These are phyloP conservation scores for Chaetomiaceae sp. DNA, from an alignment of 2,329 filamentous ascomycete species.

Conservation along the genomic window DNA sequence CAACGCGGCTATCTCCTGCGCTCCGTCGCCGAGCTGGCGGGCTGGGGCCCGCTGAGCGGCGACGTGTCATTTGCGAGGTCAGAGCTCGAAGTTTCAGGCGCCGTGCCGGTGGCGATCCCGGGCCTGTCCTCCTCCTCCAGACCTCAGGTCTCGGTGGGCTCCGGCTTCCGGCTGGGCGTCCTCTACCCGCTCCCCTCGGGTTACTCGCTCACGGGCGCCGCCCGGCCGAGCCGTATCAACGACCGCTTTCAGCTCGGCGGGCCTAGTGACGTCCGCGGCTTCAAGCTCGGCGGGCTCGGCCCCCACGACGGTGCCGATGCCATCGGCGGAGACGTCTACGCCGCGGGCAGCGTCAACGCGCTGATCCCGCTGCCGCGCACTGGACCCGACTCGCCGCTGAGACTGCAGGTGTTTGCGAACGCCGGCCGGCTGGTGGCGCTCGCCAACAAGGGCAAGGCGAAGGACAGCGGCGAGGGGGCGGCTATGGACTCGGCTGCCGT, in stretches of 20 bases:
- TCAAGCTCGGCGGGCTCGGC: constrained; percentile 81
- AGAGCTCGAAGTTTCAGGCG: constrained; percentile 76
- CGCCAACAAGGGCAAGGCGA: constrained; percentile 43
- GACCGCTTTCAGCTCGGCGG: constrained; percentile 94
- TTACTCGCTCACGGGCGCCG: constrained; percentile 42
- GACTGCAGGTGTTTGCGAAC: constrained; percentile 87
- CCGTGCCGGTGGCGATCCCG: constrained; percentile 66
- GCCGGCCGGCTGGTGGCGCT: constrained; percentile 79
- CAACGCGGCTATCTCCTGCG: constrained; percentile 76
- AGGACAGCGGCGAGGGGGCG: constrained; percentile 40
- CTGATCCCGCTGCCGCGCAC: constrained; percentile 78
- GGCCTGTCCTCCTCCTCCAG: constrained; percentile 55
- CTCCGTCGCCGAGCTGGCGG: constrained; percentile 75
- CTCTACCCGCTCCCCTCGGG: constrained; percentile 74
- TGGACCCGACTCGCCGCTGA: constrained; percentile 74
- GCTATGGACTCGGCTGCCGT: constrained; percentile 41
- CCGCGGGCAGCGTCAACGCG: constrained; percentile 80
- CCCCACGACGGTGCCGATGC: constrained; percentile 81
- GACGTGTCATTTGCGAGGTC: constrained; percentile 93
- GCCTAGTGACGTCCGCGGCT: constrained; percentile 89
- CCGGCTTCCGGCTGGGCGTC: constrained; percentile 72
- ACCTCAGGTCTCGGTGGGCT: constrained; percentile 76
- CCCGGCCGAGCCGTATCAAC: constrained; percentile 72
- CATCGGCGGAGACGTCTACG: constrained; percentile 86
- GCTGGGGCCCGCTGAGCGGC: constrained; percentile 73